Percentiles rank a stretch among this genome's conserved stretches.
These are phyloP conservation scores for Paecilomyces variotii DNA, from an alignment of 2,329 filamentous ascomycete species.

Conservation along the genomic window DNA sequence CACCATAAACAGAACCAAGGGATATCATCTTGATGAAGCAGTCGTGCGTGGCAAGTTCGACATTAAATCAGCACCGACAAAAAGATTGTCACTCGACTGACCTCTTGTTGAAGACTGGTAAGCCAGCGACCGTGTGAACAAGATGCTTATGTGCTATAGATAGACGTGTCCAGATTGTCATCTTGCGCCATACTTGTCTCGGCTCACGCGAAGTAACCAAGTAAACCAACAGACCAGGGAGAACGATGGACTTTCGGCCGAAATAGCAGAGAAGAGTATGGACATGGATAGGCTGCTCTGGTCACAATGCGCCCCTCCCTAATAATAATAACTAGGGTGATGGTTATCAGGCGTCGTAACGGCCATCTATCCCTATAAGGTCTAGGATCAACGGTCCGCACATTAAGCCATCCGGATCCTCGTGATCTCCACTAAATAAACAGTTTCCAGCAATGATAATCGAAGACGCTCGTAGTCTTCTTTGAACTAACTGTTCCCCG, in stretches of 20 bases:
- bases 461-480: background rate
- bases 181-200: background rate
- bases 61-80: too few relatives aligned
- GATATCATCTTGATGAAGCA: too few relatives aligned
- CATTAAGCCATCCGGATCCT: background rate
- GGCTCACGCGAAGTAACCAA: background rate
- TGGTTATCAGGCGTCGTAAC: background rate
- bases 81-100: too few relatives aligned
- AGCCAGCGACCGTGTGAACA: background rate
- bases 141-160: background rate
- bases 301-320: background rate
- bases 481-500: background rate
- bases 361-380: background rate
- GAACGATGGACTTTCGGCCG: background rate
- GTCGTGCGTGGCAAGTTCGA: too few relatives aligned
- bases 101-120: background rate
- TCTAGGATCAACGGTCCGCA: conserved; percentile 7
- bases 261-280: background rate
- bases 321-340: background rate
- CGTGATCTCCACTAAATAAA: background rate
- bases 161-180: background rate
- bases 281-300: too few relatives aligned
- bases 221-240: background rate
- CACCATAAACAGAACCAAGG: too few relatives aligned
- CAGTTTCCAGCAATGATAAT: background rate